Evolutionary conservation across 129 eudicot genomes (phyloP).

Genomic region (Artemisia argyi): DNA sequence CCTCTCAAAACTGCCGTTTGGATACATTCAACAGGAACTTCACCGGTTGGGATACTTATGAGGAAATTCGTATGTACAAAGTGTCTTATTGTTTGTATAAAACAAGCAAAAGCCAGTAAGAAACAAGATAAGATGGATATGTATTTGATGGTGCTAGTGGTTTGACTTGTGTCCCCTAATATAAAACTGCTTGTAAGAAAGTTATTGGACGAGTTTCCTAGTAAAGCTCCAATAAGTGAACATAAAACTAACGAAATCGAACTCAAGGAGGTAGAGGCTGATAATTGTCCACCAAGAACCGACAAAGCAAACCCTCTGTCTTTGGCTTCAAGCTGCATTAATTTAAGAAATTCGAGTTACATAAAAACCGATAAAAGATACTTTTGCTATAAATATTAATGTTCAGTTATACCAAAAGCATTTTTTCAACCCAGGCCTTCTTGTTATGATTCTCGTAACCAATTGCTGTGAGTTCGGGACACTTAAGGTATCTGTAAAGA

Average conservation of each 20-base stretch:
- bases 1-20: slow-evolving; percentile 61
- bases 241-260: slow-evolving; percentile 62
- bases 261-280: slow-evolving; percentile 65
- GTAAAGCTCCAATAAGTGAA: slow-evolving; percentile 71
- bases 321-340: slow-evolving; percentile 52
- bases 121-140: slow-evolving; percentile 53
- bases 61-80: slow-evolving; percentile 65
- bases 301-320: slow-evolving; percentile 54
- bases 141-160: slow-evolving; percentile 56
- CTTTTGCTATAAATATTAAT: background rate
- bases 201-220: slow-evolving; percentile 52
- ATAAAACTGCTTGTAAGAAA: slow-evolving; percentile 34
- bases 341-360: background rate
- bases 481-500: slow-evolving; percentile 55
- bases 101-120: slow-evolving; percentile 59
- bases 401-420: slow-evolving; percentile 48
- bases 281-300: slow-evolving; percentile 52
- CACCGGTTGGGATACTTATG: slow-evolving; percentile 67
- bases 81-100: slow-evolving; percentile 56
- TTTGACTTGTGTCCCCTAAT: slow-evolving; percentile 57
- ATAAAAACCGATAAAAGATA: background rate
- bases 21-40: slow-evolving; percentile 44
- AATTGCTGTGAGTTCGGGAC: slow-evolving; percentile 45
- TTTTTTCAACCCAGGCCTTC: slow-evolving; percentile 72
- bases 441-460: slow-evolving; percentile 71